A percentile compares a stretch with the other conserved stretches of the same genome.
phyloP scores from a whole-genome alignment of 2,329 filamentous ascomycete genomes.

The Aspergillus tubingensis region DNA sequence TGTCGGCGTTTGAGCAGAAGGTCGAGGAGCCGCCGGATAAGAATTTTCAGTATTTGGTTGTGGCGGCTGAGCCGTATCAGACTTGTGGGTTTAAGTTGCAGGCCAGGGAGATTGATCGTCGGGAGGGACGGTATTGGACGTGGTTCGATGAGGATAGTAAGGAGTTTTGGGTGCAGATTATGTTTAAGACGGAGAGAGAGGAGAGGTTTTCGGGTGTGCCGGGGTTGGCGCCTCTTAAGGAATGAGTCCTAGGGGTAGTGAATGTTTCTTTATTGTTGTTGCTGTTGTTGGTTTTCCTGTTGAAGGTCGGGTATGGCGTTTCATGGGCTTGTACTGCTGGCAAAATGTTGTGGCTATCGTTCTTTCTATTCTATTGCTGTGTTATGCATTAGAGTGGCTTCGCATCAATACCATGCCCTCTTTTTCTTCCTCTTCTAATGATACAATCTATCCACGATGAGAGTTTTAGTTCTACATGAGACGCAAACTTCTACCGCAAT shows the following conservation, averaged over 20 bases:
- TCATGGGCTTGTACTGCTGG: not conserved
- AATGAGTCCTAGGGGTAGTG: constrained; percentile 15
- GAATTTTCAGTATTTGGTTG: constrained; percentile 89
- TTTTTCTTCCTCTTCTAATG: not conserved
- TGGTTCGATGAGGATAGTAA: constrained; percentile 96
- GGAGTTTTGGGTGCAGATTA: constrained; percentile 96
- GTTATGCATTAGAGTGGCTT: not conserved
- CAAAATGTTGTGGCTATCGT: constrained; percentile 8
- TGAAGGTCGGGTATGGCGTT: constrained; percentile 5
- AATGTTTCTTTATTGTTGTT: not conserved
- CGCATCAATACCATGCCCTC: constrained; percentile 2
- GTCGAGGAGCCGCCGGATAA: constrained; percentile 90
- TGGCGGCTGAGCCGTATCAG: constrained; percentile 97
- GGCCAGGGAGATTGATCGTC: constrained; percentile 85
- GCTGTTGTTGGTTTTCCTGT: not conserved
- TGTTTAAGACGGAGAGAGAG: constrained; percentile 98
- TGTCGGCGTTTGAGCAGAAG: constrained; percentile 96
- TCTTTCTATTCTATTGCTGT: not conserved
- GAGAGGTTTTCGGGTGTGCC: constrained; percentile 76
- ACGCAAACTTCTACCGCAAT: not conserved
- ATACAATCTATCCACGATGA: not conserved
- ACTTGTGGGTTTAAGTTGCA: constrained; percentile 96
- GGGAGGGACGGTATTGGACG: constrained; percentile 84
- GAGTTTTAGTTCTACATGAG: not conserved
- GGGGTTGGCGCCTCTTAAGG: constrained; percentile 57